Base-by-base conservation (phyloP, 345 rosid species). In the Heritiera fomes region DNA sequence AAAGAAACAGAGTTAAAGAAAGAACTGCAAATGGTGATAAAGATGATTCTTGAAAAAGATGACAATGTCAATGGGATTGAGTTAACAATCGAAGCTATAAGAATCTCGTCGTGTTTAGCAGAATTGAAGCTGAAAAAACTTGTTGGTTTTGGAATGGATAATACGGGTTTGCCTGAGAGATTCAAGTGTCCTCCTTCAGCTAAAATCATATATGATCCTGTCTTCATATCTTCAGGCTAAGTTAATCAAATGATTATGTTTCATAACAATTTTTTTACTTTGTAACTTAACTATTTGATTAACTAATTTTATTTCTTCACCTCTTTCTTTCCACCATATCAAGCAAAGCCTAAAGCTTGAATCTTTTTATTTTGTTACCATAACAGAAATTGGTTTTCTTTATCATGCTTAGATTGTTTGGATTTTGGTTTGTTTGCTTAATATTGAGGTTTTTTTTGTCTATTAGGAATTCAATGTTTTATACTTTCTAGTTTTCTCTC, bases 141-240 rank as follows among this genome's bases (percentile, higher is more conserved):
- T 8, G 49, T 46, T 23, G 30, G 13, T 63, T 61, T 50, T 23
- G 59, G 50, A 40, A 18, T 17, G 30, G 71, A 18, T 18, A 49
- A 18, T 13, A 6, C 13, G 23, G 71, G 8, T 66, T 30, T 62
- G 8, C 43, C 18, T 13, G 67, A 30, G n/a, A 32, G 12, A 62
- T 62, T 64, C 43, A 64, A 64, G 69, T 64, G 69, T 0, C 46
- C 69, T 34, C 9, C 14, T 34, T 64, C 69, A 7, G 8, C 30
- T 18, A 32, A 43, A 67, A 41, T 67, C 15, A 41, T 43, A 53
- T 32, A 62, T 79, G 93, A 90, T 66, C 92, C 92, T 65, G 91
- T 91, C 15, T 74, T 89, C 72, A 56, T 90, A 72, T 85, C 87
- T 53, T 82, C 90, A 79, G 91, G 91, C 0, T 85, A 85, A 94